Evolutionary conservation across 495 filamentous ascomycete genomes (phyloP).

Genomic region (Stereocaulon alpinum): DNA sequence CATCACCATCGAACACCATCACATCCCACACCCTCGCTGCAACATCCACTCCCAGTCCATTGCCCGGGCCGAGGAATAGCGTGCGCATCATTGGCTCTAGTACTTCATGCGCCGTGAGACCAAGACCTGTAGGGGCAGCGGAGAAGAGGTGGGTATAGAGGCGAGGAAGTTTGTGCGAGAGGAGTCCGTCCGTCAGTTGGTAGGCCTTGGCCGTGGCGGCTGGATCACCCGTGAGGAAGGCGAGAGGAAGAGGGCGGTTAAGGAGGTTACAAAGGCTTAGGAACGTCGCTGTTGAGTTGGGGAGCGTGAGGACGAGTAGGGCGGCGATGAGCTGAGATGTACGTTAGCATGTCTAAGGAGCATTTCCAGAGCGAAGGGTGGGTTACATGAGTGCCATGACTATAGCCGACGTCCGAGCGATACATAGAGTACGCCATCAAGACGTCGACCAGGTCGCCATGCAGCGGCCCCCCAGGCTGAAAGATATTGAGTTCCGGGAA

Average conservation of each 20-base stretch:
- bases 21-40: conserved; percentile 82
- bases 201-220: conserved; percentile 63
- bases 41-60: conserved; percentile 57
- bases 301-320: conserved; percentile 75
- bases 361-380: conserved; percentile 4
- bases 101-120: conserved; percentile 37
- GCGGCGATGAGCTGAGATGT: conserved; percentile 62
- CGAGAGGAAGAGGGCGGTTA: conserved; percentile 78
- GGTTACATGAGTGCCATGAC: conserved; percentile 71
- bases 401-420: conserved; percentile 83
- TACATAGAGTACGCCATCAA: conserved; percentile 89
- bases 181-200: conserved; percentile 55
- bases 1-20: conserved; percentile 87
- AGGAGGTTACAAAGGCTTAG: conserved; percentile 76
- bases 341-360: conserved; percentile 7
- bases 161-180: conserved; percentile 60
- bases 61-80: conserved; percentile 38
- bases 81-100: conserved; percentile 50
- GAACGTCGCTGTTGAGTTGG: conserved; percentile 62
- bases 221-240: conserved; percentile 72
- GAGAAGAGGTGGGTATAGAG: conserved; percentile 58
- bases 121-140: conserved; percentile 25
- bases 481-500: conserved; percentile 82
- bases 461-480: conserved; percentile 60
- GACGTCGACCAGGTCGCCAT: conserved; percentile 66